These are phyloP conservation scores for Xylaria grammica DNA, from an alignment of 495 filamentous ascomycete species.

Conservation along the genomic window DNA sequence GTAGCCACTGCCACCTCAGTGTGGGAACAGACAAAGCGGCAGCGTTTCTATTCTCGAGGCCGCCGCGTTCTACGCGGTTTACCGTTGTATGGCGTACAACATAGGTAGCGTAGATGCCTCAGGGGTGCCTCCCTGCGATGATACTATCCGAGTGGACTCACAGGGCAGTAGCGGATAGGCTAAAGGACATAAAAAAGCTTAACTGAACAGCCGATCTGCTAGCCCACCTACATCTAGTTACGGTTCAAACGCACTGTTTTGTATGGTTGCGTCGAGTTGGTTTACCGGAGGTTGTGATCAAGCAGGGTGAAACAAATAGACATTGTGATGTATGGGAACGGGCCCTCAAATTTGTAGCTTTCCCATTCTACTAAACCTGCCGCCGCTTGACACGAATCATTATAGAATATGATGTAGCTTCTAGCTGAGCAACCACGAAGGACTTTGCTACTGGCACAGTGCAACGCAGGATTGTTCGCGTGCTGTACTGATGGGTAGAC, in stretches of 20 bases:
- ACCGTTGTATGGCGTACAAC: too few relatives aligned
- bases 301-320: background rate
- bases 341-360: background rate
- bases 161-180: too few relatives aligned
- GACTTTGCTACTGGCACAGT: background rate
- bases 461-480: background rate
- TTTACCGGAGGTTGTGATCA: background rate
- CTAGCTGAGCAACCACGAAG: background rate
- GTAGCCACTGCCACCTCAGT: background rate
- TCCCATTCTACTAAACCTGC: background rate
- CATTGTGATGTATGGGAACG: background rate
- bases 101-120: too few relatives aligned
- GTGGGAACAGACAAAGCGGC: background rate
- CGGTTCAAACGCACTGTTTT: too few relatives aligned
- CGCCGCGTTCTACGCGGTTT: background rate
- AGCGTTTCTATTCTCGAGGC: background rate
- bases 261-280: conserved; percentile 30
- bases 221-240: too few relatives aligned
- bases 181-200: too few relatives aligned
- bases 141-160: too few relatives aligned
- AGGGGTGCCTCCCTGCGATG: too few relatives aligned
- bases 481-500: background rate
- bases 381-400: conserved; percentile 9
- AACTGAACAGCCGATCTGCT: too few relatives aligned
- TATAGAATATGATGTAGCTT: background rate